Evolutionary conservation across 2,329 filamentous ascomycete genomes (phyloP).

Genomic region (Ramularia collo-cygni): DNA sequence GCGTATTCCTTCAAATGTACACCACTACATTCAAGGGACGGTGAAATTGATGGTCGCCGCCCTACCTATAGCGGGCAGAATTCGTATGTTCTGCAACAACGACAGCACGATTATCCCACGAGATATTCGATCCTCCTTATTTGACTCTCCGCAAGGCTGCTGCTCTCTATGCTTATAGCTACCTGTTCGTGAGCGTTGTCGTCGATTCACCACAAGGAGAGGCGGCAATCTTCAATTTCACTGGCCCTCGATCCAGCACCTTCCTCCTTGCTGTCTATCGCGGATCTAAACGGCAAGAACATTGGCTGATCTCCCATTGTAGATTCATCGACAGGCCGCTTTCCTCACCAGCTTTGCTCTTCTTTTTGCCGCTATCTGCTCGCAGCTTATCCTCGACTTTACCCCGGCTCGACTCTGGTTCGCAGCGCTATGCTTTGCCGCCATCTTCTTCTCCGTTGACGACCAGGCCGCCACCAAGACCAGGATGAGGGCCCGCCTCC

Average conservation of each 20-base stretch:
- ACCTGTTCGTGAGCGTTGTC: too few species aligned
- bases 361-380: constrained; percentile 23
- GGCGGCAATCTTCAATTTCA: too few species aligned
- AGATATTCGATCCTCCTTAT: too few species aligned
- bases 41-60: too few species aligned
- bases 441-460: constrained; percentile 26
- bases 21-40: too few species aligned
- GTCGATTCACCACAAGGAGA: too few species aligned
- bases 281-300: constrained; percentile 1
- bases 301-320: constrained; percentile 1
- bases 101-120: too few species aligned
- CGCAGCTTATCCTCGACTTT: constrained; percentile 24
- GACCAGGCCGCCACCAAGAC: constrained; percentile 18
- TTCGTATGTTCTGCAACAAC: too few species aligned
- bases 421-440: constrained; percentile 21
- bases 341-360: constrained; percentile 23
- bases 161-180: not conserved
- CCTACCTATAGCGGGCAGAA: too few species aligned
- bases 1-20: not conserved
- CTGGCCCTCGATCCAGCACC: too few species aligned
- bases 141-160: not conserved
- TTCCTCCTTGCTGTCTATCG: constrained; percentile 1
- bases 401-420: constrained; percentile 28
- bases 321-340: constrained; percentile 24
- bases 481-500: constrained; percentile 34